A percentile compares a stretch with the other conserved stretches of the same genome.
These are phyloP conservation scores for Lagenidium sp. DNA, from an alignment of 352 stramenopile genomes.

Conservation along the genomic window DNA sequence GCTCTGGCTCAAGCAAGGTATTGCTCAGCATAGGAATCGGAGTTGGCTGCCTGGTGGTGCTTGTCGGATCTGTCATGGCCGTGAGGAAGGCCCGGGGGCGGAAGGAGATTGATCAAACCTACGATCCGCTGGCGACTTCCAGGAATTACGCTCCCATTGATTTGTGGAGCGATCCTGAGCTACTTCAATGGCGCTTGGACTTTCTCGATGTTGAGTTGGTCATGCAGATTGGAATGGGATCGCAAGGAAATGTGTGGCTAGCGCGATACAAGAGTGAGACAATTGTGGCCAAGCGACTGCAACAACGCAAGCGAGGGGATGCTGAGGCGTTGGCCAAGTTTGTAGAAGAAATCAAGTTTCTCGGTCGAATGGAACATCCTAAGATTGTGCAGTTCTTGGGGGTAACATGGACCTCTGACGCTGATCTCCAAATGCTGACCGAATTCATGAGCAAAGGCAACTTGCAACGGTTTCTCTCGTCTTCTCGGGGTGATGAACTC, in stretches of 20 bases:
- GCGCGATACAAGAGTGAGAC: constrained; percentile 12
- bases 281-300: constrained; percentile 12
- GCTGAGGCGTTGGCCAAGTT: constrained; percentile 23
- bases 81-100: not conserved
- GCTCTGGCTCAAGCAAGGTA: no score
- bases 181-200: constrained; percentile 12
- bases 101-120: not conserved
- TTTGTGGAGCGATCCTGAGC: constrained; percentile 17
- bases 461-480: constrained; percentile 34
- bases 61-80: not conserved
- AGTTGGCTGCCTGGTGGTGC: not conserved
- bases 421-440: constrained; percentile 53
- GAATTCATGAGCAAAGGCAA: constrained; percentile 72
- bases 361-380: constrained; percentile 48
- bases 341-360: constrained; percentile 57
- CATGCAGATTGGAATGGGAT: constrained; percentile 13
- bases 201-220: constrained; percentile 14
- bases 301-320: constrained; percentile 11
- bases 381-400: constrained; percentile 81
- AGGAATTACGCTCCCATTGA: constrained; percentile 11
- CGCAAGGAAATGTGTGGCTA: constrained; percentile 10
- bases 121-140: constrained; percentile 5
- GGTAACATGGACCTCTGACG: constrained; percentile 45
- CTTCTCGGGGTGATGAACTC: constrained; percentile 17
- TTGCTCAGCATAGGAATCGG: no score